Evolutionary conservation across 257 asterid species (phyloP).

Genomic region (Solanum virginianum): DNA sequence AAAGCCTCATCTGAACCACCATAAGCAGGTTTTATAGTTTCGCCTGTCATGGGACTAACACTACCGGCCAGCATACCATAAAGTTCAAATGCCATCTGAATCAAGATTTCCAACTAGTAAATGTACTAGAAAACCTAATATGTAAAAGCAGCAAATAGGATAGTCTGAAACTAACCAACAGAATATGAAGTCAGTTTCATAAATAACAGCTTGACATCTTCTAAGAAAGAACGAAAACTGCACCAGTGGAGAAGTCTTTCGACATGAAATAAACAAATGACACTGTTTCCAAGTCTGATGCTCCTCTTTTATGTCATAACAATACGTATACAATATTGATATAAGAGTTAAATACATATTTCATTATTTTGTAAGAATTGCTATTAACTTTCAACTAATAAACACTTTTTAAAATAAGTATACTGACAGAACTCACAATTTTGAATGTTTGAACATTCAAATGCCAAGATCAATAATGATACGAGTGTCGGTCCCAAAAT

Average conservation of each 20-base stretch:
- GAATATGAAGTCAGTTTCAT: background rate
- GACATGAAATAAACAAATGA: background rate
- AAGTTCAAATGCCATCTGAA: conserved; percentile 89
- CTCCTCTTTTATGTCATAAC: background rate
- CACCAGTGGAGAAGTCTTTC: background rate
- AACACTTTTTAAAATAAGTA: background rate
- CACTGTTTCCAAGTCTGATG: background rate
- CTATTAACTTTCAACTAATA: background rate
- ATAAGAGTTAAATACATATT: background rate
- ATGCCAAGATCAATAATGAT: background rate
- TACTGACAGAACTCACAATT: background rate
- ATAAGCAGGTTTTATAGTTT: conserved; percentile 81
- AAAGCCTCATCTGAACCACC: conserved; percentile 95
- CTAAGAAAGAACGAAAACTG: background rate
- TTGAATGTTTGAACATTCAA: background rate
- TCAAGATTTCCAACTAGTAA: background rate
- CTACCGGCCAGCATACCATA: conserved; percentile 92
- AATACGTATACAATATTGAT: background rate
- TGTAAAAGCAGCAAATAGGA: background rate
- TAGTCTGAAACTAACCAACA: background rate
- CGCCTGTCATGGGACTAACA: conserved; percentile 94
- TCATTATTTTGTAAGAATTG: background rate
- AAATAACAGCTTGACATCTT: background rate
- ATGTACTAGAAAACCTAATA: background rate
- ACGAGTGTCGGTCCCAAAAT: background rate